Conservation (phyloP, 148 eudicot genomes). For the Rhododendron henanense region DNA sequence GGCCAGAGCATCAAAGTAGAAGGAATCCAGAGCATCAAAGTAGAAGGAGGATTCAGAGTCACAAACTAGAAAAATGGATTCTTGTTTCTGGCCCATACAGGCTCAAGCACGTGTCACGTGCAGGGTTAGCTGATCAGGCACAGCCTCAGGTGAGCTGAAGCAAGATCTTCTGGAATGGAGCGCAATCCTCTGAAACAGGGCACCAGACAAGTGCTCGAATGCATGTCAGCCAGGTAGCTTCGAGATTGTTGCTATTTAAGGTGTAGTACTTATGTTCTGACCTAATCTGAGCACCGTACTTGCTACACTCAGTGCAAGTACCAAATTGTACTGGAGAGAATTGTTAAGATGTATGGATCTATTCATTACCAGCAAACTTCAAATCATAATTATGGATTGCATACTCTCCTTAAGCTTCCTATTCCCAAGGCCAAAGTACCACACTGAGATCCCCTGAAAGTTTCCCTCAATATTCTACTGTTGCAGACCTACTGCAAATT, state of each 20-base stretch:
- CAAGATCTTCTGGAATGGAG: background rate
- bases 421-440: background rate
- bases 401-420: background rate
- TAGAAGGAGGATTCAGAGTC: background rate
- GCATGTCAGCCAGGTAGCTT: background rate
- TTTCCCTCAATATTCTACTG: background rate
- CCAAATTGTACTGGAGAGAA: background rate
- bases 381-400: background rate
- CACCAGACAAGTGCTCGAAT: background rate
- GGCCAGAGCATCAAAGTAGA: background rate
- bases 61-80: background rate
- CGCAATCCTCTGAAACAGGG: background rate
- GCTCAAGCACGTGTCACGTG: background rate
- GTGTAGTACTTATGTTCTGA: background rate
- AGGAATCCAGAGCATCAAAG: background rate
- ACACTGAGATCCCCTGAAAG: background rate
- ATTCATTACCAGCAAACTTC: background rate
- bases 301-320: background rate
- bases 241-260: background rate
- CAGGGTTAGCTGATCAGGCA: background rate
- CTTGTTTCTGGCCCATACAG: background rate
- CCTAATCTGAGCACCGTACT: background rate
- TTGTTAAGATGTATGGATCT: background rate
- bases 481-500: background rate
- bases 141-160: background rate